Evolutionary conservation across 2,329 filamentous ascomycete genomes (phyloP), one percentile per base, ranked within the genome.

Genomic region (Colletotrichum incanum): DNA sequence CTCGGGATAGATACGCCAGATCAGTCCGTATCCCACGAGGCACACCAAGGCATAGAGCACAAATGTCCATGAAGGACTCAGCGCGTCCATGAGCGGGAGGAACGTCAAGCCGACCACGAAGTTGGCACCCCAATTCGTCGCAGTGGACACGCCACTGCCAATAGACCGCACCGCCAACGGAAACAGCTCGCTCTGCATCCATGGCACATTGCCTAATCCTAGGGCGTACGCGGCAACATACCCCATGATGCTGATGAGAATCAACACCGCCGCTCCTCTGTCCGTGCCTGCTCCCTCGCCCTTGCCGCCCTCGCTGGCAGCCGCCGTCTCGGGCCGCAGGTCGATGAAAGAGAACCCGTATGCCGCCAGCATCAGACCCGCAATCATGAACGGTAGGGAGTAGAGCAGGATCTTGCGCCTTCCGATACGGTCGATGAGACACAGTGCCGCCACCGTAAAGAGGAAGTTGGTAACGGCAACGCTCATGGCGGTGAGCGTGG

Each of bases 151-250:
- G 0, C 91, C 91, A 70, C 92, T 93, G 37, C 93, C 94, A 1
- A 94, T 82, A 5, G 92, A 91, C 60, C 93, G 90, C 56, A 95
- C 93, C 39, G 88, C 87, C 59, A 95, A 86, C 0, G 95, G 93
- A 79, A 98, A 98, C 41, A 98, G 88, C 83, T 98, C 96, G 76
- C 92, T 94, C 83, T 98, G 95, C 87, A 98, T 96, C 96, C 96
- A 98, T 0, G 96, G 95, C 3, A 98, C 94, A 77, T 95, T 97
- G 11, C 96, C 96, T 2, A 98, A 87, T 2, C 96, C 96, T 1
- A 95, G 86, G 1, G 96, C 96, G 79, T 97, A 98, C 1, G 92
- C 88, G 11, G 94, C 93, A 2, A 97, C 95, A 81, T 97, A 98
- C 9, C 94, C 76, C 81, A 95, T 92, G 80, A 98, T 92, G 74